A percentile compares a stretch with the other conserved stretches of the same genome.
These are phyloP conservation scores for Kregervanrija fluxuum DNA, from an alignment of 805 yeast genomes.

Conservation along the genomic window DNA sequence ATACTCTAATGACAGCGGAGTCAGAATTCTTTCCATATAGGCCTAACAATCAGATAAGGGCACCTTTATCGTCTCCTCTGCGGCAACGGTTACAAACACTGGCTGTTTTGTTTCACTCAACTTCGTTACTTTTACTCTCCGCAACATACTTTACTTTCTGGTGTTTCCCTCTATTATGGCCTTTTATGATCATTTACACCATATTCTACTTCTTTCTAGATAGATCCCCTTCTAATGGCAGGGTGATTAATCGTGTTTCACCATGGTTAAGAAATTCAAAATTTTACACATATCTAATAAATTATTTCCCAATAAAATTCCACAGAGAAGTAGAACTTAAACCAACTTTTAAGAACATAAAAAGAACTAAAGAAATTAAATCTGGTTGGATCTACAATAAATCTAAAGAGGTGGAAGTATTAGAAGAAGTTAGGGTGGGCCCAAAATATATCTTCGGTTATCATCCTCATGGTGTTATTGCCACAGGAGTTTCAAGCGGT, in stretches of 20 bases:
- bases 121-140: slow-evolving; percentile 53
- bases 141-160: slow-evolving; percentile 48
- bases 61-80: slow-evolving; percentile 54
- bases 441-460: slow-evolving; percentile 83
- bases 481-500: slow-evolving; percentile 83
- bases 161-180: slow-evolving; percentile 49
- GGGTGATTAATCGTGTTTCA: slow-evolving; percentile 49
- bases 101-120: slow-evolving; percentile 64
- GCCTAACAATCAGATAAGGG: slow-evolving; percentile 33
- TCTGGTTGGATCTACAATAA: not conserved
- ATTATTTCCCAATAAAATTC: slow-evolving; percentile 71
- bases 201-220: slow-evolving; percentile 49
- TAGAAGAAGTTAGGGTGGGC: slow-evolving; percentile 37
- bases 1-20: slow-evolving; percentile 7
- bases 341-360: slow-evolving; percentile 51
- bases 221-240: slow-evolving; percentile 71
- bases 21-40: slow-evolving; percentile 6
- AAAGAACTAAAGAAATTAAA: not conserved
- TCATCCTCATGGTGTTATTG: slow-evolving; percentile 93
- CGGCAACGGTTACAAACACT: slow-evolving; percentile 56
- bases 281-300: slow-evolving; percentile 65
- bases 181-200: slow-evolving; percentile 54
- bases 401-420: slow-evolving; percentile 1
- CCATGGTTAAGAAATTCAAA: slow-evolving; percentile 46
- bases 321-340: slow-evolving; percentile 60